Conservation (phyloP, 2,329 filamentous ascomycete genomes). For the Ceratocystis lukuohia region DNA sequence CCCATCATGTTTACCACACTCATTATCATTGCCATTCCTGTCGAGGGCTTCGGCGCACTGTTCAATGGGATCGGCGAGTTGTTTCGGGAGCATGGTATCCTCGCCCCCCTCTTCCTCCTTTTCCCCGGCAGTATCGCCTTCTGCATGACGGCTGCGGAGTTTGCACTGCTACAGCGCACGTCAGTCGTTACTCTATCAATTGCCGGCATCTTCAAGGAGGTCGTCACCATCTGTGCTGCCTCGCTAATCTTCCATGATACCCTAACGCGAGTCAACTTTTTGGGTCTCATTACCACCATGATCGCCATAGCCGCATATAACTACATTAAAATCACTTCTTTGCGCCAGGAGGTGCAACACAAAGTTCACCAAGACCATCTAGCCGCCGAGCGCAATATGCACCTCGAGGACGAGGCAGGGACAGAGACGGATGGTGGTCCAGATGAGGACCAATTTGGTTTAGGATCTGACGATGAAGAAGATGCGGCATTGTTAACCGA, state of each 20-base stretch:
- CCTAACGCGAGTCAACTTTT: constrained; percentile 74
- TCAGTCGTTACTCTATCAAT: constrained; percentile 93
- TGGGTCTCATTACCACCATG: constrained; percentile 79
- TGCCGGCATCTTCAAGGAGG: constrained; percentile 97
- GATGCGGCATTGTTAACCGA: constrained; percentile 15
- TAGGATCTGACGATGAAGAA: constrained; percentile 40
- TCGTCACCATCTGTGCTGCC: constrained; percentile 84
- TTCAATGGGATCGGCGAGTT: constrained; percentile 51
- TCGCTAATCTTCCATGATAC: constrained; percentile 78
- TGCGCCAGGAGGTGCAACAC: constrained; percentile 60
- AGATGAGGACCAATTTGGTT: constrained; percentile 80
- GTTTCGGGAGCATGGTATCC: constrained; percentile 52
- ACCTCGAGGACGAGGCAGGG: constrained; percentile 74
- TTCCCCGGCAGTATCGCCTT: constrained; percentile 90
- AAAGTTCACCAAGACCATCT: constrained; percentile 34
- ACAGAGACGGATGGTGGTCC: neutral
- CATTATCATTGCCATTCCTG: constrained; percentile 64
- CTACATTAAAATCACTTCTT: constrained; percentile 81
- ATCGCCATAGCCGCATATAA: constrained; percentile 81
- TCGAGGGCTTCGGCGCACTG: constrained; percentile 65
- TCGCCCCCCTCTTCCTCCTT: constrained; percentile 60
- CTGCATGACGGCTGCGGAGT: constrained; percentile 92
- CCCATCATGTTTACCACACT: constrained; percentile 89
- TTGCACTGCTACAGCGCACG: constrained; percentile 85
- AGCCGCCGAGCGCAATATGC: constrained; percentile 59